Base-by-base conservation (phyloP, 805 yeast species). In the Komagataella pastoris region DNA sequence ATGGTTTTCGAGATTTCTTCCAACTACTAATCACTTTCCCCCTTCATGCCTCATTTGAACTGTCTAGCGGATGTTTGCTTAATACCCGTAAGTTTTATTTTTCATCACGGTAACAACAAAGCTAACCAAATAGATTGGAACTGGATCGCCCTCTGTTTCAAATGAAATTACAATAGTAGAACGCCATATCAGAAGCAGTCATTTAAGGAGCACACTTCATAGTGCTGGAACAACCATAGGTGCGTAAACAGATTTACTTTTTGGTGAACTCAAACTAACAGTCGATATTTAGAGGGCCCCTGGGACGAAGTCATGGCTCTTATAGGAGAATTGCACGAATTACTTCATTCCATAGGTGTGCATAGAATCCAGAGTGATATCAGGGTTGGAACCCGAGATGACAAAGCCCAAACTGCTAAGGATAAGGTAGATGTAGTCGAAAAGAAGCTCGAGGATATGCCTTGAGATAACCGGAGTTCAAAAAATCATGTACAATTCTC, bases 171-270 rank as follows among this genome's bases (percentile, higher is more conserved):
- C 95, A 6, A 72, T 76, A 48, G 80, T 85, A 46, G 91, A 88
- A 55, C 69, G 75, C 24, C 65, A 79, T 51, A 81, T 88, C 23
- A 72, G 83, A 53, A 72, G 72, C 21, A 77, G 85, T 30, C 82
- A 78, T 2, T 68, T 88, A 51, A 73, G 80, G 49, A 80, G 83
- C 55, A 80, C 86, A 1, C 69, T 88, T 54, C 97, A 88, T 66
- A 84, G 95, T 58, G 97, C 97, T 2, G 97, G 97, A 3, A 88
- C 96, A 6, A 88, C 96, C 1, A 81, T 85, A 58, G 80, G 61
- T 58, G 24, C 14, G 52, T 49, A 6, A 8, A 17, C 6, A 6
- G 17, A 24, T 24, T 36, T 18, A 21, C 45, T 43, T 10, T 44
- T 24, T n/a, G 21, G 12, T 21, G 19, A 47, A 36, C 43, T 47